phyloP scores from a whole-genome alignment of 768 basidiomycete genomes.

The Mrakia frigida region DNA sequence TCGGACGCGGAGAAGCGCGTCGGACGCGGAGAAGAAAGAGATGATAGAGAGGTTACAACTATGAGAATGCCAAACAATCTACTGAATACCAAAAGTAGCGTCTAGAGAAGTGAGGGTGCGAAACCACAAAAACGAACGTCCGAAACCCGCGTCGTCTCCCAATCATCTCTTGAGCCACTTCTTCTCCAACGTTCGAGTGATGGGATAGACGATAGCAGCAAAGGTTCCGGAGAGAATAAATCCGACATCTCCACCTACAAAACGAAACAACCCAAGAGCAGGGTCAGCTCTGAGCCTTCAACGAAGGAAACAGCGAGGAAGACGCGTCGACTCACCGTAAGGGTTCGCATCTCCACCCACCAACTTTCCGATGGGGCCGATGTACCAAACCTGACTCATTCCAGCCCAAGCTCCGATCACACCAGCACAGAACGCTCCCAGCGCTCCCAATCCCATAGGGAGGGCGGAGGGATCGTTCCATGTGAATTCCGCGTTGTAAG shows the following conservation, averaged over 20 bases:
- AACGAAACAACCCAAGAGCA: background rate
- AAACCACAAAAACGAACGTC: too few species aligned
- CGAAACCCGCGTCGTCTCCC: too few species aligned
- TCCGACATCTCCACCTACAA: conserved; percentile 44
- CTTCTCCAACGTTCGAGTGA: conserved; percentile 16
- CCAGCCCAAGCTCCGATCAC: conserved; percentile 47
- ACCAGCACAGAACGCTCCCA: conserved; percentile 44
- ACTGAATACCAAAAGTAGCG: too few species aligned
- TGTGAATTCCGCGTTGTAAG: conserved; percentile 47
- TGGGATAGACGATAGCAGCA: conserved; percentile 36
- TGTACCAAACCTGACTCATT: conserved; percentile 38
- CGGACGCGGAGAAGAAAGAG: too few species aligned
- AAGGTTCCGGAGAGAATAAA: conserved; percentile 45
- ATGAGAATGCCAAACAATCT: too few species aligned
- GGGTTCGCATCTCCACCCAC: conserved; percentile 17
- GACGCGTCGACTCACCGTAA: background rate
- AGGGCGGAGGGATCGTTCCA: conserved; percentile 41
- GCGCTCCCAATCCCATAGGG: conserved; percentile 48
- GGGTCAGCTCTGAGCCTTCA: too few species aligned
- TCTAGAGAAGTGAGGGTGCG: too few species aligned
- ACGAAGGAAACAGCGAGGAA: background rate
- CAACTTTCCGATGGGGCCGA: conserved; percentile 32
- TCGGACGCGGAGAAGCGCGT: too few species aligned
- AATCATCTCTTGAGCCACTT: too few species aligned
- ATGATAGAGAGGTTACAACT: too few species aligned